phyloP scores from a whole-genome alignment of 306 rosid genomes.

The Cucurbita moschata region DNA sequence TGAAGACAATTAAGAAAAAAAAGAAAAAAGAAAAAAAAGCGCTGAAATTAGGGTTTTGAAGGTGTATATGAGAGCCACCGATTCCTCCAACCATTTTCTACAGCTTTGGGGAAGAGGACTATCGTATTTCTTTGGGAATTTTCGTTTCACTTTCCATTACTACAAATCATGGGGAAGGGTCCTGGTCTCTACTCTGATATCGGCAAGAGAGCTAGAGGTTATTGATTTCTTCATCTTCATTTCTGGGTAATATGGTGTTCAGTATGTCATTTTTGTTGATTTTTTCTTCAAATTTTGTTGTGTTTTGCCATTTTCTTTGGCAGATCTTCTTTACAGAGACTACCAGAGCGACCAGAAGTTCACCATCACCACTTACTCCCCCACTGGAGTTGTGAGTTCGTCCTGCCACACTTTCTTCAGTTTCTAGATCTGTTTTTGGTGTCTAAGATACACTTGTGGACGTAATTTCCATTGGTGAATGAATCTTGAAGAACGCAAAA shows the following conservation, averaged over 20 bases:
- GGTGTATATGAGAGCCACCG: neutral
- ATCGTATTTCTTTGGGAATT: neutral
- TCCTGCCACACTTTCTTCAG: neutral
- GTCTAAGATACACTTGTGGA: neutral
- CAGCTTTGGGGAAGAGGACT: conserved; percentile 1
- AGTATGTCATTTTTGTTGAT: neutral
- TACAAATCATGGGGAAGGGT: conserved; percentile 58
- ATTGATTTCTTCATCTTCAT: neutral
- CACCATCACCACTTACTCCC: conserved; percentile 72
- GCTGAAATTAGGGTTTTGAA: conserved; percentile 27
- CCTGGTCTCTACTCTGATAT: conserved; percentile 91
- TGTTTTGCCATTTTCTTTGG: neutral
- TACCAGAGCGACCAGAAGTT: conserved; percentile 89
- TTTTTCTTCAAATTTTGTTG: neutral
- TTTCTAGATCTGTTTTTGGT: neutral
- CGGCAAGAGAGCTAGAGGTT: conserved; percentile 72
- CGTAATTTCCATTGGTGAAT: neutral
- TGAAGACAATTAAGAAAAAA: neutral
- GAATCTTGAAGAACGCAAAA: neutral
- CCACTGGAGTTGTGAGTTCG: conserved; percentile 68
- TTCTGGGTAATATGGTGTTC: neutral
- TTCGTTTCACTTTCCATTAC: neutral
- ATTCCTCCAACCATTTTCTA: neutral
- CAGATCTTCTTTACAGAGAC: conserved; percentile 83
- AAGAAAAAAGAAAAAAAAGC: neutral